These are phyloP conservation scores for Fusarium sp. DNA, from an alignment of 2,329 filamentous ascomycete species.

Conservation along the genomic window DNA sequence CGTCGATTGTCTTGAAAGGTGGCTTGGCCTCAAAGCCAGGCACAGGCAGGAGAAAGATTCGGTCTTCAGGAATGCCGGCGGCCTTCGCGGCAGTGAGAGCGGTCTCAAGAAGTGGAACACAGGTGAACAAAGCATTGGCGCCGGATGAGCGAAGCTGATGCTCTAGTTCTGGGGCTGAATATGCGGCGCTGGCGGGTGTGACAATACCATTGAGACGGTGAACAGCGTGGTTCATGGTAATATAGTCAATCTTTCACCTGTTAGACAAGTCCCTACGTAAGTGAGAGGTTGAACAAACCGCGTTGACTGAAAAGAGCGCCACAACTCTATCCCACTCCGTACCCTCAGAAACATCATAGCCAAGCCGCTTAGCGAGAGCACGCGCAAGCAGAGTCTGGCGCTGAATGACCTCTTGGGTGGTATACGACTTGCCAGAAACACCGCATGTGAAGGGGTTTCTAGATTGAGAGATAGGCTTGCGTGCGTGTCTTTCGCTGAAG, in stretches of 20 bases:
- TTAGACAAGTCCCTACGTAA: background rate
- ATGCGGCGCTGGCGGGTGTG: conserved; percentile 80
- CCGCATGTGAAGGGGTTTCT: conserved; percentile 82
- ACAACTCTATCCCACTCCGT: conserved; percentile 86
- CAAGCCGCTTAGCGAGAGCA: conserved; percentile 75
- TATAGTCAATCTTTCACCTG: conserved; percentile 74
- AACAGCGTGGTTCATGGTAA: conserved; percentile 77
- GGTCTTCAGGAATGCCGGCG: conserved; percentile 70
- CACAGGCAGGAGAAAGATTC: conserved; percentile 76
- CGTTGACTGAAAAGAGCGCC: conserved; percentile 82
- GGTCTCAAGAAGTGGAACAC: conserved; percentile 71
- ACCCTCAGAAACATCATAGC: conserved; percentile 75
- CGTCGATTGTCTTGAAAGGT: conserved; percentile 72
- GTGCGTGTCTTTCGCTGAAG: conserved; percentile 76
- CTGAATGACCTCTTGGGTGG: conserved; percentile 69
- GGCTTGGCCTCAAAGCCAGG: conserved; percentile 64
- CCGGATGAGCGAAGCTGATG: conserved; percentile 77
- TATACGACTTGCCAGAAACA: conserved; percentile 75
- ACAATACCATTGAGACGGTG: conserved; percentile 80
- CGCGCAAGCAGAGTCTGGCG: conserved; percentile 75
- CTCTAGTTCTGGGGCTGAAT: conserved; percentile 75
- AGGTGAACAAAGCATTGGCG: conserved; percentile 78
- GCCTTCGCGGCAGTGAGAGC: conserved; percentile 73
- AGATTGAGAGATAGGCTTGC: conserved; percentile 70
- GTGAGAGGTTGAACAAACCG: conserved; percentile 59